A percentile compares a stretch with the other conserved stretches of the same genome.
phyloP scores from a whole-genome alignment of 495 filamentous ascomycete genomes.

The Gamarada debralockiae region DNA sequence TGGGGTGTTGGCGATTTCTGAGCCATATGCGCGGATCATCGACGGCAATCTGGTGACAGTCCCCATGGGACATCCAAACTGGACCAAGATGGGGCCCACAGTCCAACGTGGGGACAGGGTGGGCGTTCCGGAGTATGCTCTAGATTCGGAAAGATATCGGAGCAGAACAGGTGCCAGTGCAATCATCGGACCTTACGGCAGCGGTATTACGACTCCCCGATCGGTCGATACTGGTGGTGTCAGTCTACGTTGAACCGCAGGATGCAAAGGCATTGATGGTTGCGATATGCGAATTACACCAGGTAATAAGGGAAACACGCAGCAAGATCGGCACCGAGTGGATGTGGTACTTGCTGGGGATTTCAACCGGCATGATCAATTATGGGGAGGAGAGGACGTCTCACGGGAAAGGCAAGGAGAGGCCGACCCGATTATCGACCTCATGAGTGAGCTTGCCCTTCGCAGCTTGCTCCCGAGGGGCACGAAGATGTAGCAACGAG shows the following conservation, averaged over 20 bases:
- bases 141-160: slow-evolving; percentile 29
- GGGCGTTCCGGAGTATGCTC: slow-evolving; percentile 30
- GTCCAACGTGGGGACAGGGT: too few species aligned
- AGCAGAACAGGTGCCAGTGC: slow-evolving; percentile 25
- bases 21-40: too few species aligned
- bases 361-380: slow-evolving; percentile 34
- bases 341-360: slow-evolving; percentile 29
- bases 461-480: slow-evolving; percentile 30
- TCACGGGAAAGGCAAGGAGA: slow-evolving; percentile 27
- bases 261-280: slow-evolving; percentile 2
- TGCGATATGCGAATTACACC: not conserved
- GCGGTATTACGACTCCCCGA: slow-evolving; percentile 10
- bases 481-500: slow-evolving; percentile 28
- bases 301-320: slow-evolving; percentile 9
- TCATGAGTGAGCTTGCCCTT: slow-evolving; percentile 31
- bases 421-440: slow-evolving; percentile 32
- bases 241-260: slow-evolving; percentile 26
- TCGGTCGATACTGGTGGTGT: slow-evolving; percentile 14
- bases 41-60: too few species aligned
- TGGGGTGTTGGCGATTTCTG: too few species aligned
- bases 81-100: too few species aligned
- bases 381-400: slow-evolving; percentile 35
- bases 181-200: slow-evolving; percentile 29
- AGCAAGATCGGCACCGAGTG: too few species aligned
- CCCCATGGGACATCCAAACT: too few species aligned